These are phyloP conservation scores for Botrytis fragariae DNA, from an alignment of 2,329 filamentous ascomycete genomes.

Conservation along the genomic window DNA sequence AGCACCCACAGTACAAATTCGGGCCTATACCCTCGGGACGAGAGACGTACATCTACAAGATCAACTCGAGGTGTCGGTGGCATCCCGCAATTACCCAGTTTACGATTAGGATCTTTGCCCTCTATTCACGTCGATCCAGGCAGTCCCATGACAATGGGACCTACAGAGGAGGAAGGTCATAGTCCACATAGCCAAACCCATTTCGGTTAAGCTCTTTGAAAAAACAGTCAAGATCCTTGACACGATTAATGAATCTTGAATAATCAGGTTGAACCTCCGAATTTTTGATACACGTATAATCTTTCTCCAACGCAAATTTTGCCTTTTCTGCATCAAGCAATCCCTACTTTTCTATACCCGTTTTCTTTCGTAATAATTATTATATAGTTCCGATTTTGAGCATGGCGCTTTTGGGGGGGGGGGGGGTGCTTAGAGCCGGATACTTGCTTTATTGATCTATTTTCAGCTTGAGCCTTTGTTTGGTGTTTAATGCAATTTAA, in stretches of 20 bases:
- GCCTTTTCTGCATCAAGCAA: not conserved
- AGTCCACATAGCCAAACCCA: not conserved
- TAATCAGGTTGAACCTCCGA: slow-evolving; percentile 3
- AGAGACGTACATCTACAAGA: slow-evolving; percentile 15
- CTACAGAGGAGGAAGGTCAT: slow-evolving; percentile 14
- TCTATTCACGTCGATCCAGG: slow-evolving; percentile 55
- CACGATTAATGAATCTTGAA: slow-evolving; percentile 18
- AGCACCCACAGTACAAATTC: slow-evolving; percentile 22
- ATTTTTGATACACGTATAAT: not conserved
- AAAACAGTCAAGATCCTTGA: not conserved
- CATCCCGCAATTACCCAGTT: slow-evolving; percentile 51
- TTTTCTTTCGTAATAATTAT: slow-evolving; percentile 1
- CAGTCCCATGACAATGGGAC: slow-evolving; percentile 25
- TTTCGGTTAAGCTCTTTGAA: not conserved
- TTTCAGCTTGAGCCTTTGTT: slow-evolving; percentile 5
- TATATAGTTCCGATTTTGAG: not conserved
- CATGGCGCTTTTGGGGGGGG: not conserved
- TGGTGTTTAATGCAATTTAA: not conserved
- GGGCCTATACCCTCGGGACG: not conserved
- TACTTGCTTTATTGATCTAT: not conserved
- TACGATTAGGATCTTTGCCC: slow-evolving; percentile 51
- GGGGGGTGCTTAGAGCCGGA: not conserved
- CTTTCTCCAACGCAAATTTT: not conserved
- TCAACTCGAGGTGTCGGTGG: slow-evolving; percentile 41
- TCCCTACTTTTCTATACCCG: slow-evolving; percentile 10